phyloP scores from a whole-genome alignment of 1,139 yeast species.

The Pneumocystis canis region DNA sequence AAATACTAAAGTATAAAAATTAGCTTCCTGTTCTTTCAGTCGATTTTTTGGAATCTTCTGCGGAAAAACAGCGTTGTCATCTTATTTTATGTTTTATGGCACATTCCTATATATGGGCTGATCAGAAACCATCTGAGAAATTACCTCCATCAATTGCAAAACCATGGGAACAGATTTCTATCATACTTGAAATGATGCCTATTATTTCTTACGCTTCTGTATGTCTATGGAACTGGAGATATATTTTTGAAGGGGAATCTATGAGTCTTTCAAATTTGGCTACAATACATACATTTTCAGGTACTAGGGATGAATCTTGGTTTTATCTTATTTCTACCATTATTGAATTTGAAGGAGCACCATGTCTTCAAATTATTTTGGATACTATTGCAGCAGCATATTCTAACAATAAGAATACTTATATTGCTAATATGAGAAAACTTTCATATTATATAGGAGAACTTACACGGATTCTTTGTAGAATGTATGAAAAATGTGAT shows the following conservation, averaged over 20 bases:
- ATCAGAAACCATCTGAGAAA: slow-evolving; percentile 32
- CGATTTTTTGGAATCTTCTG: slow-evolving; percentile 20
- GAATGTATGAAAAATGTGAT: slow-evolving; percentile 89
- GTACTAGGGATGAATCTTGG: slow-evolving; percentile 86
- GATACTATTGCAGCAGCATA: slow-evolving; percentile 48
- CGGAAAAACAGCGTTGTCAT: slow-evolving; percentile 64
- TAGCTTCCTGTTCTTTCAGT: slow-evolving; percentile 12
- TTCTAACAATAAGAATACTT: slow-evolving; percentile 27
- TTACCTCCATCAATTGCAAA: slow-evolving; percentile 54
- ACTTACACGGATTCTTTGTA: slow-evolving; percentile 59
- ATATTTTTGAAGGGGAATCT: slow-evolving; percentile 37
- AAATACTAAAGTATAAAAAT: slow-evolving; percentile 25
- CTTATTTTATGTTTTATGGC: slow-evolving; percentile 61
- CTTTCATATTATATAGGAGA: slow-evolving; percentile 65
- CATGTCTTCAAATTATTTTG: slow-evolving; percentile 43
- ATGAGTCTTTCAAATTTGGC: slow-evolving; percentile 52
- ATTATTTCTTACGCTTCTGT: slow-evolving; percentile 76
- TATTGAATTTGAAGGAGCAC: slow-evolving; percentile 71
- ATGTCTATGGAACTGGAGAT: slow-evolving; percentile 58
- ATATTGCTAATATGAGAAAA: slow-evolving; percentile 37
- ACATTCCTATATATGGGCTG: slow-evolving; percentile 84
- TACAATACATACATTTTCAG: slow-evolving; percentile 74
- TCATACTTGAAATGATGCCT: slow-evolving; percentile 61
- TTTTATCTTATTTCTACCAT: slow-evolving; percentile 77
- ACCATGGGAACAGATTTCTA: slow-evolving; percentile 41